These are phyloP conservation scores for Neospermospora avenae DNA, from an alignment of 2,329 filamentous ascomycete species.

Conservation along the genomic window DNA sequence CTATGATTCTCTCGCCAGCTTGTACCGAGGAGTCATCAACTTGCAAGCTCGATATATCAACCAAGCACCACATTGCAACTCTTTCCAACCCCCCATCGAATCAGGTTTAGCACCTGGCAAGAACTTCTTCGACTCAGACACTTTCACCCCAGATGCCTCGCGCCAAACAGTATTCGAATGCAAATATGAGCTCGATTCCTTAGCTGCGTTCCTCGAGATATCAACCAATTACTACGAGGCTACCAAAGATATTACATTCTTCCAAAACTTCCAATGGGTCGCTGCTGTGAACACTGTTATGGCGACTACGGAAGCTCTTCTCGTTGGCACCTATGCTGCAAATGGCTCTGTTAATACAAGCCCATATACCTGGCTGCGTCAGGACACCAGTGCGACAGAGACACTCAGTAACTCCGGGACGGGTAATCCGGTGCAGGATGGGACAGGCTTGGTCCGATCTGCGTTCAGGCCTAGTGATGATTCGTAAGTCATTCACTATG, in stretches of 20 bases:
- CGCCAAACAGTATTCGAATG: conserved; percentile 83
- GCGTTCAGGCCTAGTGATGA: conserved; percentile 92
- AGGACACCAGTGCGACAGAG: conserved; percentile 72
- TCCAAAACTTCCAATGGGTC: conserved; percentile 70
- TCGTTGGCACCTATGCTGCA: conserved; percentile 67
- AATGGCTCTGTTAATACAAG: conserved; percentile 52
- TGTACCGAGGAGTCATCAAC: conserved; percentile 71
- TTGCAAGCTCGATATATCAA: conserved; percentile 66
- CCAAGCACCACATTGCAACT: conserved; percentile 78
- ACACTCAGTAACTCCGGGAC: conserved; percentile 74
- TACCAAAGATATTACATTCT: conserved; percentile 71
- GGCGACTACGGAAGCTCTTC: conserved; percentile 65
- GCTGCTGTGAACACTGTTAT: conserved; percentile 69
- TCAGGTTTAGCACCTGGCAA: conserved; percentile 59
- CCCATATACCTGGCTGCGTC: conserved; percentile 75
- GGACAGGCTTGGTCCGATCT: conserved; percentile 78
- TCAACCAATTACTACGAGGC: conserved; percentile 74
- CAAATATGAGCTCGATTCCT: conserved; percentile 91
- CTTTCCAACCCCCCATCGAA: conserved; percentile 80
- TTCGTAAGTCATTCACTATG: conserved; percentile 44
- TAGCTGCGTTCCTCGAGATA: conserved; percentile 82
- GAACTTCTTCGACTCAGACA: conserved; percentile 57
- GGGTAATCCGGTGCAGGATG: conserved; percentile 72
- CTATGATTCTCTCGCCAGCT: conserved; percentile 57
- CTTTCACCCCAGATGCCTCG: conserved; percentile 66